Base-by-base conservation (phyloP, 2,329 filamentous ascomycete genomes). In the Leptodontidium sp. region DNA sequence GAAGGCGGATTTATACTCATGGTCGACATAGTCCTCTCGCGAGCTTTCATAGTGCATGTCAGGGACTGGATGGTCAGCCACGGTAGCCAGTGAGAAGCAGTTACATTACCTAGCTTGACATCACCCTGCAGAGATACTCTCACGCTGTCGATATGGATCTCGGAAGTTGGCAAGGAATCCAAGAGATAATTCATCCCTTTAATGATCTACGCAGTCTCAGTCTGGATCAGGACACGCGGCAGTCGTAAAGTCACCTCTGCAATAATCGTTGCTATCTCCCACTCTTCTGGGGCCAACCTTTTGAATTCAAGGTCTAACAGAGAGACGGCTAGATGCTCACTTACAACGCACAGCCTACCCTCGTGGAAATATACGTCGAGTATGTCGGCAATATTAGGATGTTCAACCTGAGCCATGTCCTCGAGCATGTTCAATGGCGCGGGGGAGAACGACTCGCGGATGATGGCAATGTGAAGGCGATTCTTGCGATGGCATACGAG, bases 111-210 rank as follows among this genome's bases (percentile, higher is more conserved):
- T 4, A 72, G 71, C 50, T 72, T 72, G 32, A 72, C 65, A 69
- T 71, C 64, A 17, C 71, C 66, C 43, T 70, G 45, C 1, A 71
- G 55, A 21, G 65, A 71, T 45, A 71, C 38, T 26, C 65, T 71
- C n/a, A 71, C 61, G 50, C 64, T 71, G 61, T 71, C 61, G 57
- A 71, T 71, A 26, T 65, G 38, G 24, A 71, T 26, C 52, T 65
- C 57, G 15, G 45, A 67, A 58, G 26, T 45, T 61, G 50, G 53
- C 35, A 69, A 62, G 15, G 40, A 67, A 71, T 67, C 49, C 14
- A 71, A 64, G 47, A 71, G 62, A 61, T 72, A 72, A 65, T 49
- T 59, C 65, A 72, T 71, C n/a, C 61, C 71, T 67, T 71, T 72
- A 26, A 71, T 67, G 47, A 72, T 35, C 65, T 72, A 52, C 12